phyloP scores from a whole-genome alignment of 2,329 filamentous ascomycete species.

The Ophiocordyceps polyrhachis-furcata region DNA sequence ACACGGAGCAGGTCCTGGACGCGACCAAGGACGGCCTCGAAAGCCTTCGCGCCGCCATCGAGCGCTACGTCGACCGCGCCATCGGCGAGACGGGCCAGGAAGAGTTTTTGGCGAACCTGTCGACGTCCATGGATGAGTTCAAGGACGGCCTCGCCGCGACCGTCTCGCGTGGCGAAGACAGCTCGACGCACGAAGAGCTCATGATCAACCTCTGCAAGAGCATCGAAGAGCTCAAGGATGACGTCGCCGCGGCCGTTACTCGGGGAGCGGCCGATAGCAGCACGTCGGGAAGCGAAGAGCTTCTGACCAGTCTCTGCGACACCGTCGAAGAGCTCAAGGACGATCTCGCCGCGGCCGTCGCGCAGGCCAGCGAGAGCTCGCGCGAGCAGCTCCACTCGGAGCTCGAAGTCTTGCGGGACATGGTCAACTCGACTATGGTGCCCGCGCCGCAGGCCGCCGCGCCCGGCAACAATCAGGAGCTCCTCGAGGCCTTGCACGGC shows the following conservation, averaged over 20 bases:
- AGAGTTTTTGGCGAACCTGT: constrained; percentile 55
- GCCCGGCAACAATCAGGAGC: constrained; percentile 39
- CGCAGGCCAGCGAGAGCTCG: constrained; percentile 25
- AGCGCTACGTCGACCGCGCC: constrained; percentile 59
- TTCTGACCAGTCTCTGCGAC: constrained; percentile 14
- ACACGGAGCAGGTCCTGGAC: constrained; percentile 77
- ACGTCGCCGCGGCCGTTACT: constrained; percentile 30
- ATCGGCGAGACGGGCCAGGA: constrained; percentile 53
- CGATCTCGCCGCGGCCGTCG: constrained; percentile 32
- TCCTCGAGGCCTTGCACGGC: constrained; percentile 50
- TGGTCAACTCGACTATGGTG: constrained; percentile 51
- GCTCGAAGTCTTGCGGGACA: constrained; percentile 63
- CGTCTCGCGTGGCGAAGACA: neutral
- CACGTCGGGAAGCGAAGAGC: neutral
- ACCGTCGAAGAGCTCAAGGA: constrained; percentile 49
- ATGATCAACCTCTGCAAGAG: constrained; percentile 43
- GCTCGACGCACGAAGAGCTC: constrained; percentile 20
- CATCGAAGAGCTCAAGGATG: constrained; percentile 44
- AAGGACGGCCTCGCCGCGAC: constrained; percentile 39
- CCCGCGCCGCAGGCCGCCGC: constrained; percentile 28
- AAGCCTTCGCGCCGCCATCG: constrained; percentile 60
- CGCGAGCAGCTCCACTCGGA: constrained; percentile 58
- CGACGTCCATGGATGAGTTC: constrained; percentile 46
- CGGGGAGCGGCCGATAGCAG: constrained; percentile 8
- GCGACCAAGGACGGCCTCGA: constrained; percentile 78